Conservation (phyloP, 495 filamentous ascomycete genomes). For the Xylaria acuta region DNA sequence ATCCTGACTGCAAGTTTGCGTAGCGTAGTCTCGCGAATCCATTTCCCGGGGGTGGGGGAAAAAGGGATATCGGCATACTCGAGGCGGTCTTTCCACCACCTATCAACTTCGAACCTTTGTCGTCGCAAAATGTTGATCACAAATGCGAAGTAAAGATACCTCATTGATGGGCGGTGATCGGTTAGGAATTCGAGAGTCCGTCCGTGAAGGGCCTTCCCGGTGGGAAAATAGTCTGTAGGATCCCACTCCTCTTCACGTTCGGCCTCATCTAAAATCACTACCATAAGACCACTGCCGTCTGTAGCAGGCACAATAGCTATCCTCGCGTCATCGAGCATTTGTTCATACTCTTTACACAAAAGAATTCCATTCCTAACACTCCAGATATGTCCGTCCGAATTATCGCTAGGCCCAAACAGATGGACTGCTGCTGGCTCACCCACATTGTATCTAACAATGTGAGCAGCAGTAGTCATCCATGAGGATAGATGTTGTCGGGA, state of each 20-base stretch:
- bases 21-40: constrained; percentile 23
- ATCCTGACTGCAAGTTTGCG: constrained; percentile 20
- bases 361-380: constrained; percentile 24
- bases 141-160: constrained; percentile 23
- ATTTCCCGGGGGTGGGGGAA: constrained; percentile 21
- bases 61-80: constrained; percentile 19
- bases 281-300: constrained; percentile 22
- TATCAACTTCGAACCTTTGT: constrained; percentile 23
- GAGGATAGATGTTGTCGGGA: constrained; percentile 11
- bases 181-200: constrained; percentile 22
- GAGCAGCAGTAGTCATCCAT: constrained; percentile 13
- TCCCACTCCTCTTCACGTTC: constrained; percentile 15
- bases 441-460: constrained; percentile 27
- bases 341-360: constrained; percentile 17
- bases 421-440: constrained; percentile 21
- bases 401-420: constrained; percentile 20
- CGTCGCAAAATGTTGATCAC: constrained; percentile 22
- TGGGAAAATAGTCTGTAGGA: constrained; percentile 16
- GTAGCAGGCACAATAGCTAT: constrained; percentile 20
- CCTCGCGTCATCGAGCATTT: constrained; percentile 24
- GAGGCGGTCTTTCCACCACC: constrained; percentile 25
- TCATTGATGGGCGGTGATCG: constrained; percentile 20
- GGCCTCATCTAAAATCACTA: constrained; percentile 19
- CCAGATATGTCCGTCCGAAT: constrained; percentile 21
- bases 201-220: constrained; percentile 19